Conservation (phyloP, 176 grass and related monocot genomes). For the Eleusine coracana region DNA sequence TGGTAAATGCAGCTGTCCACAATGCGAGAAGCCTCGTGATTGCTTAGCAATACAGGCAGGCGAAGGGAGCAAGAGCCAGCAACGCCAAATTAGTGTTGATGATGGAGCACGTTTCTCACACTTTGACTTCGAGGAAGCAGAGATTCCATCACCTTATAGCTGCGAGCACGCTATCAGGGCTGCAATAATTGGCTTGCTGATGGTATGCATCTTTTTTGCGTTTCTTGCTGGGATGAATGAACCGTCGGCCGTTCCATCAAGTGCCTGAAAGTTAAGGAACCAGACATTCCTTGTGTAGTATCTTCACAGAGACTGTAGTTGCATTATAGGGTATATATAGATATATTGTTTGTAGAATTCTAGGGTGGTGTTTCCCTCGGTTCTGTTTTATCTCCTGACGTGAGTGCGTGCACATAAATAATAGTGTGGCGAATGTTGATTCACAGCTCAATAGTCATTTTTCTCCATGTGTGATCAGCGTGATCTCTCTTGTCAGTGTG, state of each 20-base stretch:
- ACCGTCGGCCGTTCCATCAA: constrained; percentile 31
- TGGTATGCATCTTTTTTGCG: constrained; percentile 73
- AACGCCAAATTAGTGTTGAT: constrained; percentile 27
- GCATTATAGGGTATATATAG: constrained; percentile 8
- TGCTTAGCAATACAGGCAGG: constrained; percentile 35
- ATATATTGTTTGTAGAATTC: constrained; percentile 18
- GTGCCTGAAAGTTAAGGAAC: constrained; percentile 18
- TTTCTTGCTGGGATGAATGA: constrained; percentile 85
- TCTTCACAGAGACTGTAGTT: background rate
- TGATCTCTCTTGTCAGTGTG: background rate
- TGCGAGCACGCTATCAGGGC: constrained; percentile 71
- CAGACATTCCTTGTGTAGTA: background rate
- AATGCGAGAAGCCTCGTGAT: constrained; percentile 54
- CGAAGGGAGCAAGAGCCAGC: constrained; percentile 51
- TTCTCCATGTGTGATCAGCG: background rate
- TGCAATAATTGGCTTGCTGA: constrained; percentile 67
- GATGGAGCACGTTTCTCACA: constrained; percentile 27
- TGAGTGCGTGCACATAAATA: constrained; percentile 26
- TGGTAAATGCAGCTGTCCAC: constrained; percentile 72
- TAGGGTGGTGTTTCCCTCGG: constrained; percentile 6
- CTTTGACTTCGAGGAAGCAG: constrained; percentile 38
- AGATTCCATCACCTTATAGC: constrained; percentile 48
- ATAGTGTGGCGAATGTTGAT: constrained; percentile 17
- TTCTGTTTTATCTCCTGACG: background rate
- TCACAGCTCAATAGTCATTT: background rate